Percentiles rank a stretch among this genome's conserved stretches.
Evolutionary conservation across 805 yeast genomes (phyloP).

Genomic region (Starmerella floris): DNA sequence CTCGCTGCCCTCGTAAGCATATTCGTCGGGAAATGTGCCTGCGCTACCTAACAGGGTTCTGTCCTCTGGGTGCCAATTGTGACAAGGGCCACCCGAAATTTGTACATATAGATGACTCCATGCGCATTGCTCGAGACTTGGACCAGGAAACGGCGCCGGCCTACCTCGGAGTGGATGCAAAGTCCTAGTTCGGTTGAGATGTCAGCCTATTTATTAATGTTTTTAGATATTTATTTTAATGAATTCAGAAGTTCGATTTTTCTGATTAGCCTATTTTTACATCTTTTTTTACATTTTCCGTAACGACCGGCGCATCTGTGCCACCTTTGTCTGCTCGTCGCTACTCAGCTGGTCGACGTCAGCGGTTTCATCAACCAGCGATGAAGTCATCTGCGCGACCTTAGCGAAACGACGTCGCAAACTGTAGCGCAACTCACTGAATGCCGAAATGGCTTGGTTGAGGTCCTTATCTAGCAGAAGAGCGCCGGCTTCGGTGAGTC

Average conservation of each 20-base stretch:
- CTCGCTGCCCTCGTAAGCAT: conserved; percentile 71
- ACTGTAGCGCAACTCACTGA: conserved; percentile 51
- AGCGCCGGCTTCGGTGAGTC: conserved; percentile 71
- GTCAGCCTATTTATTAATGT: too few species aligned
- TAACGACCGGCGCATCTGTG: conserved; percentile 1
- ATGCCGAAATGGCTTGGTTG: conserved; percentile 55
- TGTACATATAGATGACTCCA: conserved; percentile 27
- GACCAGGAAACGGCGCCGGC: conserved; percentile 1
- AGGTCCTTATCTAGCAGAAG: conserved; percentile 72
- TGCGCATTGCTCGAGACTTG: conserved; percentile 27
- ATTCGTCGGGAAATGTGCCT: conserved; percentile 64
- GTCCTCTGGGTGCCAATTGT: conserved; percentile 77
- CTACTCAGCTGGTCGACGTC: conserved; percentile 1
- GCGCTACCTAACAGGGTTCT: conserved; percentile 73
- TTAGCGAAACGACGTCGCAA: conserved; percentile 66
- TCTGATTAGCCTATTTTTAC: background rate
- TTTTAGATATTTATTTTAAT: too few species aligned
- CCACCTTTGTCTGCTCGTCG: conserved; percentile 1
- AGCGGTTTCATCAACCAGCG: conserved; percentile 8
- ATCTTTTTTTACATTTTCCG: background rate
- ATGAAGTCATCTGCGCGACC: conserved; percentile 69
- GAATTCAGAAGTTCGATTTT: background rate
- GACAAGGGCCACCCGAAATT: conserved; percentile 74
- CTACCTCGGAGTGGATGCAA: background rate
- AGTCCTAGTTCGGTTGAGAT: background rate